Evolutionary conservation across 2,329 filamentous ascomycete species (phyloP), one percentile per base, ranked within the genome.

Genomic region (Calonectria montana): DNA sequence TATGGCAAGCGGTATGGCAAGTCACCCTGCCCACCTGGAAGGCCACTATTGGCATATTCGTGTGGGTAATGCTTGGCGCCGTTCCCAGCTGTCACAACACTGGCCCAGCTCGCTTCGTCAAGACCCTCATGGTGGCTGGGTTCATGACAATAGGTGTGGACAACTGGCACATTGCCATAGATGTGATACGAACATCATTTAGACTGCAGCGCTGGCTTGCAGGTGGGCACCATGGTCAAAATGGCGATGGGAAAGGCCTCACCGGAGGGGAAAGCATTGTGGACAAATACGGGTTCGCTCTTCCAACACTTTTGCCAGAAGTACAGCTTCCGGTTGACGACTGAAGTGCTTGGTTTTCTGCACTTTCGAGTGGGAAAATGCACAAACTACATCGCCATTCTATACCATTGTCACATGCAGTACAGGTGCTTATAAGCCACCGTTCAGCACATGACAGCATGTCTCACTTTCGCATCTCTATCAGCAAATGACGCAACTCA

Each of bases 1-100:
- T 89, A 6, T 90, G 88, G 88, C 81, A 80, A 16, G 83, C 83
- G 3, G 81, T 85, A 13, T 89, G 88, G 87, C 81, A 83, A 21
- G 84, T 87, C 5, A 83, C 86, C 2, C 80, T 88, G 39, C 79
- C 84, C 3, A 82, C 81, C 6, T 88, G 87, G 87, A 85, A 86
- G 70, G 77, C 81, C 2, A 81, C 87, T 27, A 80, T 88, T 16
- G 88, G 88, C 37, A 83, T 90, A 16, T 87, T 87, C 66, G 80
- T 84, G 62, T 89, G 87, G 88, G 79, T 87, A 27, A 80, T 86
- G 73, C 72, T 88, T 57, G 82, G 84, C 10, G 78, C 88, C 12
- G 80, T 84, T 18, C 82, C 86, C 10, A 80, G 82, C 41, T 84
- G 83, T 48, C 82, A 85, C 53, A 76, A 78, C 4, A 82, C 82